Evolutionary conservation across 2,329 filamentous ascomycete genomes (phyloP).

Genomic region (Zasmidium cellare): DNA sequence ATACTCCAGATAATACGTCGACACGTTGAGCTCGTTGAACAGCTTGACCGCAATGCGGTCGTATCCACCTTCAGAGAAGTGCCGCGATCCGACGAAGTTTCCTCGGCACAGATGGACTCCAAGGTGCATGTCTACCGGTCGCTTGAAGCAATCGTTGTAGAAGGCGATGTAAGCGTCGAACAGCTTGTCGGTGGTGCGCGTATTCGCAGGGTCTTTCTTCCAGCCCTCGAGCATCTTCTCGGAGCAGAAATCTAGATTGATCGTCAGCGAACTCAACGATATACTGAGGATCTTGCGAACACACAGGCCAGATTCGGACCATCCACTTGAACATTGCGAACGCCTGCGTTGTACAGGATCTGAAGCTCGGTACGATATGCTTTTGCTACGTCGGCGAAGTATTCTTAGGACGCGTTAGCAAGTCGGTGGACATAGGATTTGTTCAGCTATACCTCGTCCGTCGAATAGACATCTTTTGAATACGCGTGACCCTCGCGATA

Average conservation of each 20-base stretch:
- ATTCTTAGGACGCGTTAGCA: constrained; percentile 31
- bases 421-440: neutral
- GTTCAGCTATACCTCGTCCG: constrained; percentile 34
- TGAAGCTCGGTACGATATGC: constrained; percentile 49
- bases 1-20: constrained; percentile 41
- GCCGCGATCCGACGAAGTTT: constrained; percentile 49
- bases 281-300: neutral
- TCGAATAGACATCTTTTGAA: constrained; percentile 45
- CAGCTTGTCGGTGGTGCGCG: constrained; percentile 66
- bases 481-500: constrained; percentile 54
- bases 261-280: constrained; percentile 7
- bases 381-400: constrained; percentile 48
- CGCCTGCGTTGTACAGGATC: constrained; percentile 45
- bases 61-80: constrained; percentile 50
- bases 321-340: constrained; percentile 50
- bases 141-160: constrained; percentile 67
- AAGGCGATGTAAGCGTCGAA: constrained; percentile 74
- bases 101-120: constrained; percentile 73
- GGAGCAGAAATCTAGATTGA: constrained; percentile 62
- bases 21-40: constrained; percentile 34
- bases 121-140: constrained; percentile 70
- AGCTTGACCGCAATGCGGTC: constrained; percentile 44
- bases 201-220: constrained; percentile 66
- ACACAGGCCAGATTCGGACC: constrained; percentile 47
- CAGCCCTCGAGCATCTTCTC: constrained; percentile 71